Evolutionary conservation across 768 basidiomycete genomes (phyloP).

Genomic region (Termitomyces sp.): DNA sequence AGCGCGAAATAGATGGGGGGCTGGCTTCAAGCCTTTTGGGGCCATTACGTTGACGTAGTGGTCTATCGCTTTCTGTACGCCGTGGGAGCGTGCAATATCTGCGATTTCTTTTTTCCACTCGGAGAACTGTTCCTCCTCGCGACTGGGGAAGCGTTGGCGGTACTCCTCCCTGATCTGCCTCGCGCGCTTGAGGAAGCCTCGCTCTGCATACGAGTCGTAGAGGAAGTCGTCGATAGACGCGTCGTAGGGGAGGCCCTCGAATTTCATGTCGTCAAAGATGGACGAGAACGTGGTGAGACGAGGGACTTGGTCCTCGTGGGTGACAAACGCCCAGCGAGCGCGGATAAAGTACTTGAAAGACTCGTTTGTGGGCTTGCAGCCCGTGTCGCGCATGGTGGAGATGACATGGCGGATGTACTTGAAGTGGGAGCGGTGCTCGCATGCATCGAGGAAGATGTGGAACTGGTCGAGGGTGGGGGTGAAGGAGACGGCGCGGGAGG

Average conservation of each 20-base stretch:
- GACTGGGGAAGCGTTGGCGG: conserved; percentile 19
- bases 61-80: conserved; percentile 28
- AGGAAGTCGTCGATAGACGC: conserved; percentile 35
- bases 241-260: conserved; percentile 38
- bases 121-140: conserved; percentile 11
- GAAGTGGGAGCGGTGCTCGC: conserved; percentile 24
- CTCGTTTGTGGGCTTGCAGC: conserved; percentile 37
- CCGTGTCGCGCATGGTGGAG: conserved; percentile 30
- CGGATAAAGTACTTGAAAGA: conserved; percentile 48
- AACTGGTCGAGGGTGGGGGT: conserved; percentile 49
- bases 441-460: conserved; percentile 45
- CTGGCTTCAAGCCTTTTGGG: conserved; percentile 25
- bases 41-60: conserved; percentile 26
- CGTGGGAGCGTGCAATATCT: conserved; percentile 18
- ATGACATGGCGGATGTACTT: conserved; percentile 30
- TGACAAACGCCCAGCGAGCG: conserved; percentile 30
- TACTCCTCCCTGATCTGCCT: conserved; percentile 35
- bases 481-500: conserved; percentile 39
- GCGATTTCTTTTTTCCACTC: conserved; percentile 13
- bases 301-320: conserved; percentile 22
- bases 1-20: conserved; percentile 29
- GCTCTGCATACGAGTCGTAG: conserved; percentile 36
- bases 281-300: conserved; percentile 29
- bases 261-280: conserved; percentile 43
- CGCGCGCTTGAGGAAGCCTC: conserved; percentile 30